These are phyloP conservation scores for Claviceps monticola DNA, from an alignment of 2,329 filamentous ascomycete genomes.

Conservation along the genomic window DNA sequence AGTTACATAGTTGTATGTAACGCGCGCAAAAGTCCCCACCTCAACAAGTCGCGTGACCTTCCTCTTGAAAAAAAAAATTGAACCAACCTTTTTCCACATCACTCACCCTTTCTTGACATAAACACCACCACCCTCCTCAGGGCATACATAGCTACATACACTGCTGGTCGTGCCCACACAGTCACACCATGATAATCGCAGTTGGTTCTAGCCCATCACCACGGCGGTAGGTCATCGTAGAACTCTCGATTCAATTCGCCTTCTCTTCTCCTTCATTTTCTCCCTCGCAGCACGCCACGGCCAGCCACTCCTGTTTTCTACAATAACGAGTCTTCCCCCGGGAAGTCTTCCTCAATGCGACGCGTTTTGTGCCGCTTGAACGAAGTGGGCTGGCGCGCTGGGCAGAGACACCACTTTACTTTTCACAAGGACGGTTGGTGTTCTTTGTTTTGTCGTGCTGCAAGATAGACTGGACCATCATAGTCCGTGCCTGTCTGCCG, in stretches of 20 bases:
- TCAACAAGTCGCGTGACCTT: no score
- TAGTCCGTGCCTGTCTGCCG: conserved; percentile 34
- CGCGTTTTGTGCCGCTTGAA: conserved; percentile 22
- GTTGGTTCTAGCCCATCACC: not conserved
- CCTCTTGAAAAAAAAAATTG: no score
- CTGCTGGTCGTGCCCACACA: not conserved
- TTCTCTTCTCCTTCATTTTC: not conserved
- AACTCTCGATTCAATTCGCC: not conserved
- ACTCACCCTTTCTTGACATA: no score
- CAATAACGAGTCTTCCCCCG: conserved; percentile 20
- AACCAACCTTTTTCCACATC: no score
- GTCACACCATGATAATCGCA: not conserved
- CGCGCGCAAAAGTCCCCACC: no score
- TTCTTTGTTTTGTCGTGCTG: conserved; percentile 17
- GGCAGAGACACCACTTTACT: not conserved
- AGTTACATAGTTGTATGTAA: no score
- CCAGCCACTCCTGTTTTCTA: conserved; percentile 17
- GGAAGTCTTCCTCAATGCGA: conserved; percentile 20
- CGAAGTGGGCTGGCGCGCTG: conserved; percentile 24
- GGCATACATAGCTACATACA: not conserved
- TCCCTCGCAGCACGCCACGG: conserved; percentile 14
- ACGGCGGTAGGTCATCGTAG: conserved; percentile 2
- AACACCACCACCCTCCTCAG: not conserved
- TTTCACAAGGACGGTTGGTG: not conserved
- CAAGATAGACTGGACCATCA: conserved; percentile 36